phyloP scores from a whole-genome alignment of 2,329 filamentous ascomycete genomes.

The Xylariaceae sp. region DNA sequence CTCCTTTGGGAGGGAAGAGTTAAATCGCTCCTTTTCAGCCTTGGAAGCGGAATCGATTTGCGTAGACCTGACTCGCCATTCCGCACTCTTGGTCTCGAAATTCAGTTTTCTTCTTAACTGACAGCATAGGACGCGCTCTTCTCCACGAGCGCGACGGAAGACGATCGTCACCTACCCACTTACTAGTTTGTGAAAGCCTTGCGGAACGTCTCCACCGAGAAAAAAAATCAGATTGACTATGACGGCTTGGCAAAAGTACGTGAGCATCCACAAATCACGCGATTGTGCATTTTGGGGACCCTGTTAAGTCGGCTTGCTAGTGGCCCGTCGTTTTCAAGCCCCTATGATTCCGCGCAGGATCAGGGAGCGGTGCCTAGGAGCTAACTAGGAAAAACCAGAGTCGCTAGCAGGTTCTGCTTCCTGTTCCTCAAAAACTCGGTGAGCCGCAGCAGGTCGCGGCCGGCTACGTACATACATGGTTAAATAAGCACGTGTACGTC shows the following conservation, averaged over 20 bases:
- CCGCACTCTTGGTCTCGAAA: conserved; percentile 68
- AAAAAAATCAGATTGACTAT: not conserved
- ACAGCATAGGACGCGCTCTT: conserved; percentile 25
- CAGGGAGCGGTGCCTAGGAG: not conserved
- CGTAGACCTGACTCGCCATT: conserved; percentile 71
- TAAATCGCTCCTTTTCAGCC: conserved; percentile 86
- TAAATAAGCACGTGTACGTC: not conserved
- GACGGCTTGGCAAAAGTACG: not conserved
- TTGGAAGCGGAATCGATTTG: conserved; percentile 81
- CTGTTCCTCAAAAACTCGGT: not conserved
- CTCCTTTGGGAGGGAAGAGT: conserved; percentile 88
- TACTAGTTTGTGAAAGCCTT: not conserved
- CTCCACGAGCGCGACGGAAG: no score
- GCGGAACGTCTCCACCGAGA: not conserved
- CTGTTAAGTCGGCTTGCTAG: not conserved
- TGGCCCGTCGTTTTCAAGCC: not conserved
- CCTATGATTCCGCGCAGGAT: not conserved
- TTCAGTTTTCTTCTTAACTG: conserved; percentile 71
- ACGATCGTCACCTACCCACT: not conserved
- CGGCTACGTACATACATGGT: conserved; percentile 3
- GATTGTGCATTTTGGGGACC: not conserved
- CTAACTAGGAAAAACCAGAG: not conserved
- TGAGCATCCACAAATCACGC: not conserved
- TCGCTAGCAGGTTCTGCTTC: not conserved
- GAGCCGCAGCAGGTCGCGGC: not conserved